Conservation (phyloP, 1,284 basidiomycete species). For the Ustilago crameri region DNA sequence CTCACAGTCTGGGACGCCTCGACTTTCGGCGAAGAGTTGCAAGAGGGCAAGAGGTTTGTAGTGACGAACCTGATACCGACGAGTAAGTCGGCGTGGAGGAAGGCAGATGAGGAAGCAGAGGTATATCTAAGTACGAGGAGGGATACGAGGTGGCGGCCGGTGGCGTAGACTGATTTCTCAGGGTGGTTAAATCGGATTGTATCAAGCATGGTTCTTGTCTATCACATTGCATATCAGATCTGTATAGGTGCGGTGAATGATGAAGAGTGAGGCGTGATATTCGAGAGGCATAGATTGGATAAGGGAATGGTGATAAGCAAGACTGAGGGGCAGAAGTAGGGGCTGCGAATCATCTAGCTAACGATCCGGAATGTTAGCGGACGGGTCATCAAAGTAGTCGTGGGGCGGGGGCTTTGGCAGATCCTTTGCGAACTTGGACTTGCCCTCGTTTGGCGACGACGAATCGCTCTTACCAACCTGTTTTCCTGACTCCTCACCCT, state of each 20-base stretch:
- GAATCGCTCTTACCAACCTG: neutral
- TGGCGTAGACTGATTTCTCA: conserved; percentile 1
- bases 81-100: conserved; percentile 76
- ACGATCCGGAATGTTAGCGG: neutral
- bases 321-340: neutral
- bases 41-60: conserved; percentile 66
- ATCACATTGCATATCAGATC: neutral
- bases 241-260: neutral
- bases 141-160: conserved; percentile 73
- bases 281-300: neutral
- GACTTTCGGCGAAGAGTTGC: conserved; percentile 26
- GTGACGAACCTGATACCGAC: conserved; percentile 76
- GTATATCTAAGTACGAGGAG: conserved; percentile 76
- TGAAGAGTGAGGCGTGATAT: too few species aligned
- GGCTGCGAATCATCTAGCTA: neutral
- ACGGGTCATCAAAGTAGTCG: conserved; percentile 25
- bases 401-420: neutral
- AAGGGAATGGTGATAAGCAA: neutral
- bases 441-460: too few species aligned
- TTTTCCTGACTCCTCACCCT: too few species aligned
- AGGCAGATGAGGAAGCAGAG: conserved; percentile 72
- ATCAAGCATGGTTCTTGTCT: neutral
- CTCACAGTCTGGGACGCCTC: conserved; percentile 54
- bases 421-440: neutral
- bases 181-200: neutral